Base-by-base conservation (phyloP, 1,284 basidiomycete genomes). In the Ganoderma boninense region DNA sequence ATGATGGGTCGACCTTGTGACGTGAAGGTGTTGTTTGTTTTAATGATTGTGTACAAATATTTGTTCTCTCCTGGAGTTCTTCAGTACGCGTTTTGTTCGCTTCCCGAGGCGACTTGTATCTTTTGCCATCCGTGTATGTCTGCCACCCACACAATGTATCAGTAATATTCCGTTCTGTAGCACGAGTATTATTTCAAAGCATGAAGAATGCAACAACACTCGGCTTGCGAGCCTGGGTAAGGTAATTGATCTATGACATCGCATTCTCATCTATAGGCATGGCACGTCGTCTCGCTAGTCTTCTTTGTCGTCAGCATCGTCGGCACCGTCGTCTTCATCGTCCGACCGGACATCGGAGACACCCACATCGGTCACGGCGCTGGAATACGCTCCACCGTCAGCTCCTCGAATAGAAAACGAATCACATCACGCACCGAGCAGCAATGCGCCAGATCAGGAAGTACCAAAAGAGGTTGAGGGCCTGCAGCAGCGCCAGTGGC, bases 391-490 rank as follows among this genome's bases (percentile, higher is more conserved):
- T 29, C 32, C 13, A 23, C n/a, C 57, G n/a, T 32, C 57, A 40
- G 11, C 38, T 60, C 11, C 35, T 2, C 10, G n/a, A 7, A 35
- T n/a, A n/a, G 32, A 35, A 13, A 4, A 7, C 14, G 38, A 13
- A 13, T 40, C n/a, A n/a, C 23, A 11, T 52, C 8, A 44, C 40
- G 42, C 26, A 57, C 89, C 88, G 83, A 64, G 81, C 78, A 18
- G 87, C 78, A 70, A 97, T 92, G 66, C 94, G 89, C 80, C 89
- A 82, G 78, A 97, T 95, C 60, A 95, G 84, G 80, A 86, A 90
- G 80, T 95, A 97, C 96, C 96, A 97, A 84, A 97, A 97, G 26
- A 97, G 74, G 79, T 98, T 97, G 77, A 98, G 86, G 71, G 89
- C 77, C 80, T 96, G 95, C 16, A 98, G 85, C 0, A 95, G 81